Base-by-base conservation (phyloP, 2,329 filamentous ascomycete species). In the Beauveria varroae region DNA sequence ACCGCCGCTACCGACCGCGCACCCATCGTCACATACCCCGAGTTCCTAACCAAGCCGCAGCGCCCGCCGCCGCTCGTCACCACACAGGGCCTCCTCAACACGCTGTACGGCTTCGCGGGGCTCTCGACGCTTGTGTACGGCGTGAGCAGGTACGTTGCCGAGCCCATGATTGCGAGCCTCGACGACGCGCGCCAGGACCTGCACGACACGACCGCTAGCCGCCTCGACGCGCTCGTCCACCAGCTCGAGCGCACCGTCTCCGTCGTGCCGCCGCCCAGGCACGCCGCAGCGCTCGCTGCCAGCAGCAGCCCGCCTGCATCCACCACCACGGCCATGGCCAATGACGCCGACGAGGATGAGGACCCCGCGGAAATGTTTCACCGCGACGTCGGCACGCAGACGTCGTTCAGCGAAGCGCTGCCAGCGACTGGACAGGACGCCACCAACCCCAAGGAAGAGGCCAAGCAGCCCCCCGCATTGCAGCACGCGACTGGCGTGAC, bases 341-440 rank as follows among this genome's bases (percentile, higher is more conserved):
- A 41, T n/a, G 58, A 60, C 68, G 81, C 79, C 28, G 78, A 76
- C 62, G 82, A 83, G 63, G 78, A 76, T 63, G 81, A 83, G 63
- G 86, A 88, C 67, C 90, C 90, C 1, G 86, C 87, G 1, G 90
- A 93, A 72, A 82, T 93, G 64, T 95, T 91, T 74, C 89, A 93
- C 72, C 85, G 89, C 51, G 90, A 95, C 69, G 82, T 91, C 63
- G 89, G 89, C 65, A 89, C 90, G 1, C 90, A 95, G 73, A 95
- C 90, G 0, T 86, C 85, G 24, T 67, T 69, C 51, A 67, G 70
- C 57, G 57, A 65, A 1, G 62, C 57, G 18, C 14, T 28, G 26
- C 3, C 49, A 26, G n/a, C 14, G 18, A 16, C 46, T 10, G 46
- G 14, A 0, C n/a, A 51, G 18, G 18, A 14, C 12, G 12, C 34